Base-by-base conservation (phyloP, 768 basidiomycete genomes). In the Floccularia luteovirens region DNA sequence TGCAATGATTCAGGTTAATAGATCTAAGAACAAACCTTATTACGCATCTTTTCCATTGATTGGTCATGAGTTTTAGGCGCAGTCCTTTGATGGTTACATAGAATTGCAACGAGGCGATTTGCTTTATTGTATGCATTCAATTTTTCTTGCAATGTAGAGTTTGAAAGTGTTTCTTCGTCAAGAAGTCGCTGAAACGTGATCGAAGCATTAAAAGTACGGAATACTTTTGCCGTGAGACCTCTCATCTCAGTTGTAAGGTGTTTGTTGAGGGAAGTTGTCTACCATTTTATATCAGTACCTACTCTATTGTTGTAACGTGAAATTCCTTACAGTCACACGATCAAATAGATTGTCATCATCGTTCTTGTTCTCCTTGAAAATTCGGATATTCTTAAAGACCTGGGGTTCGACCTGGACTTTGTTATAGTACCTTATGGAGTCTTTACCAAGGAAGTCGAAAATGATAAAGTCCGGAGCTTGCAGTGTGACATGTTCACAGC, bases 151-250 rank as follows among this genome's bases (percentile, higher is more conserved):
- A 90, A 68, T 2, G 86, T 82, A 1, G 77, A 82, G 49, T 79
- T 67, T 48, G 70, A 67, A 31, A 74, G 56, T 5, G 61, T 54
- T 39, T 77, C 75, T 46, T 80, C 72, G 50, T 93, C 89, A 44
- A 98, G 67, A 46, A 94, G 80, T 32, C 86, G 71, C 57, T 98
- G 91, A 70, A 98, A 96, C 2, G 94, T 96, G 56, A 79, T 81
- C 19, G 96, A 98, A 17, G 96, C 96, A 54, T 99, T 99, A 68
- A 88, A 99, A 38, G 96, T 99, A 90, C 96, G 94, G 73, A 99
- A 99, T 20, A 99, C 96, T 60, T 99, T 99, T 43, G 96, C 96
- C 0, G 96, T 94, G 20, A 99, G 74, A 13, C 96, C 96, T 46
- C 92, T 89, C 96, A 98, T 99, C 59, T 94, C 91, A 21, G 75